Percentiles rank a stretch among this genome's conserved stretches.
phyloP scores from a whole-genome alignment of 1,284 basidiomycete genomes.

The Pseudozyma sp. region DNA sequence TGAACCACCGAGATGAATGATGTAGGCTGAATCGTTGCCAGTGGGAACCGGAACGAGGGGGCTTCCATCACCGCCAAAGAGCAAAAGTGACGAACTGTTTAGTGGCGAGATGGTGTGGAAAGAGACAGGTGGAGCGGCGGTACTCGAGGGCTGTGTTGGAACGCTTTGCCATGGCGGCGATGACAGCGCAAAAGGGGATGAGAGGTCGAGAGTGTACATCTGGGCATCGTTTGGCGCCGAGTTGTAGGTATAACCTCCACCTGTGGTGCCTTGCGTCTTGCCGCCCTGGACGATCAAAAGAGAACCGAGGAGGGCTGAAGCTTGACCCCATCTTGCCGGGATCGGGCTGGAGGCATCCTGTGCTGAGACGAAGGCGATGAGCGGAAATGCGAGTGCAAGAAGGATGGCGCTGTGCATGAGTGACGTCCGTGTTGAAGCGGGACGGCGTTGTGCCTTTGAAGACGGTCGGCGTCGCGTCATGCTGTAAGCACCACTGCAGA shows the following conservation, averaged over 20 bases:
- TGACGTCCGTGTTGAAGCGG: not conserved
- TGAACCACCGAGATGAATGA: conserved; percentile 37
- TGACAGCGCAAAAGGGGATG: conserved; percentile 28
- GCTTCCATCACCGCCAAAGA: conserved; percentile 59
- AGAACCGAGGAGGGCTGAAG: conserved; percentile 49
- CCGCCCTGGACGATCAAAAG: conserved; percentile 60
- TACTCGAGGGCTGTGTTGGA: conserved; percentile 1
- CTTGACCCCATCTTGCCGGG: conserved; percentile 58
- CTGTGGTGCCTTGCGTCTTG: conserved; percentile 55
- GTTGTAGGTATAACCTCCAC: conserved; percentile 57
- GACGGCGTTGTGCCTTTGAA: not conserved
- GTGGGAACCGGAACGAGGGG: conserved; percentile 45
- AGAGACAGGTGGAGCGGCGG: conserved; percentile 38
- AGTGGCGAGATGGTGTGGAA: conserved; percentile 63
- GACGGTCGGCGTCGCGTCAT: conserved; percentile 7
- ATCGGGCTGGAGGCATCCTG: conserved; percentile 8
- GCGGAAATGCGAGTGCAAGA: conserved; percentile 6
- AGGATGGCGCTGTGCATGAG: not conserved
- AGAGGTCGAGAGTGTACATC: conserved; percentile 55
- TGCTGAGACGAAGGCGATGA: conserved; percentile 18
- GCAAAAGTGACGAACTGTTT: conserved; percentile 35
- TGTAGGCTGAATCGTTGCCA: conserved; percentile 59
- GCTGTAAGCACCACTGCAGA: not conserved
- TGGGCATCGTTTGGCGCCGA: conserved; percentile 54
- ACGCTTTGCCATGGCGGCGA: conserved; percentile 53